Evolutionary conservation across 2,329 filamentous ascomycete species (phyloP), one percentile per base, ranked within the genome.

Genomic region (Botrytis fragariae): DNA sequence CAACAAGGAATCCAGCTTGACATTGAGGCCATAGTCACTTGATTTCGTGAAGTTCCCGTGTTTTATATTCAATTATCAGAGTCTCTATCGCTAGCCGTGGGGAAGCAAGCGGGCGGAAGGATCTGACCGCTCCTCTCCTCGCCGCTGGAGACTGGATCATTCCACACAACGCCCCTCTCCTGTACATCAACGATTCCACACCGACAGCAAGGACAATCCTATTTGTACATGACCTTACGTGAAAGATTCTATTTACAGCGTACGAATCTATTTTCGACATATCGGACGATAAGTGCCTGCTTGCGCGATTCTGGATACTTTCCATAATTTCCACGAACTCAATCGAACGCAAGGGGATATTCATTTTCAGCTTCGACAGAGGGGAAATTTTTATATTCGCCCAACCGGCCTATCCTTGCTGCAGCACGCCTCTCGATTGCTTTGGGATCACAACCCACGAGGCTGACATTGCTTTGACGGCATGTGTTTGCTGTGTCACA

Each of bases 11-110:
- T 39, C 22, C 32, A 25, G 3, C 22, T 37, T 29, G 39, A 22
- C 6, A 37, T 42, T 20, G 16, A 51, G 45, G 48, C n/a, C 32
- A 44, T 29, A 14, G 45, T 68, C 70, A 67, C 62, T 69, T 69
- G 51, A 72, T 72, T 48, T n/a, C 70, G 70, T 72, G 62, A 72
- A 72, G 29, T 39, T 60, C 35, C 70, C 39, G 70, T 48, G 39
- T 68, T 68, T 48, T 16, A 44, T 39, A 20, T 39, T 22, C 64
- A 60, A 37, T 20, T 39, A 35, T 60, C 48, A 60, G 18, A n/a
- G 29, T 44, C 20, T n/a, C 20, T 72, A 54, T 39, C 71, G 39
- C 62, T 42, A 60, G 48, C 62, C 62, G 37, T 72, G 70, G 45
- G 45, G 69, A 44, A 44, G 16, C 61, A 32, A 44, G 48, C 20